These are phyloP conservation scores for Candida alai DNA, from an alignment of 805 yeast genomes.

Conservation along the genomic window DNA sequence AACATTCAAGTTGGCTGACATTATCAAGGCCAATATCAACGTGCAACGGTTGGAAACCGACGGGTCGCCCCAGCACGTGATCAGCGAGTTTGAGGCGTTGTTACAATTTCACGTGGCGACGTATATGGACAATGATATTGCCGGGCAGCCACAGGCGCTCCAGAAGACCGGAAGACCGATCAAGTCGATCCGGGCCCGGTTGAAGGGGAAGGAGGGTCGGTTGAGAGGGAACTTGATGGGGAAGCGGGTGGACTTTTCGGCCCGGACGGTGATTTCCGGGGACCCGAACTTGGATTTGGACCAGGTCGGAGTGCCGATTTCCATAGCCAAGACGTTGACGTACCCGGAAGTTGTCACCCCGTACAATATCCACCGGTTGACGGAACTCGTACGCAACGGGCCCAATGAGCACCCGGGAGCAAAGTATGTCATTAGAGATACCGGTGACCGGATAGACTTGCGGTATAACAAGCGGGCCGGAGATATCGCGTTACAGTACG, in stretches of 20 bases:
- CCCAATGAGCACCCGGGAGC: conserved; percentile 99
- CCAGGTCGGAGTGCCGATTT: conserved; percentile 97
- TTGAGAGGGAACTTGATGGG: conserved; percentile 99
- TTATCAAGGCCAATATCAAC: conserved; percentile 91
- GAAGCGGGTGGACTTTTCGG: conserved; percentile 98
- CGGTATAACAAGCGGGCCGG: conserved; percentile 98
- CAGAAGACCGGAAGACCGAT: conserved; percentile 99
- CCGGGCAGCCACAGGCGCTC: conserved; percentile 98
- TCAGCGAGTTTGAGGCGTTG: conserved; percentile 92
- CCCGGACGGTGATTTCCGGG: conserved; percentile 98
- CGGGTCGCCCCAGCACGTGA: conserved; percentile 98
- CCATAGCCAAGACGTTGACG: conserved; percentile 91
- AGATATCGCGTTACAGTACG: conserved; percentile 94
- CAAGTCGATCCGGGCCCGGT: conserved; percentile 97
- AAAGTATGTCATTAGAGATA: conserved; percentile 94
- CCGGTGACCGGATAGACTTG: conserved; percentile 97
- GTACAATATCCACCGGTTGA: conserved; percentile 88
- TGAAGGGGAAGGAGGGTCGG: conserved; percentile 99
- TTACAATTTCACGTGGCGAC: conserved; percentile 98
- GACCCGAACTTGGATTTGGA: conserved; percentile 97
- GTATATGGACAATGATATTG: conserved; percentile 98
- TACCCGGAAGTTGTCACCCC: conserved; percentile 99
- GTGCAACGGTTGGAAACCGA: conserved; percentile 97
- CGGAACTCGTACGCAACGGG: conserved; percentile 93
- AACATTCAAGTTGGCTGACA: conserved; percentile 95